phyloP scores from a whole-genome alignment of 1,139 yeast genomes.

The Sugiyamaella paludigena region DNA sequence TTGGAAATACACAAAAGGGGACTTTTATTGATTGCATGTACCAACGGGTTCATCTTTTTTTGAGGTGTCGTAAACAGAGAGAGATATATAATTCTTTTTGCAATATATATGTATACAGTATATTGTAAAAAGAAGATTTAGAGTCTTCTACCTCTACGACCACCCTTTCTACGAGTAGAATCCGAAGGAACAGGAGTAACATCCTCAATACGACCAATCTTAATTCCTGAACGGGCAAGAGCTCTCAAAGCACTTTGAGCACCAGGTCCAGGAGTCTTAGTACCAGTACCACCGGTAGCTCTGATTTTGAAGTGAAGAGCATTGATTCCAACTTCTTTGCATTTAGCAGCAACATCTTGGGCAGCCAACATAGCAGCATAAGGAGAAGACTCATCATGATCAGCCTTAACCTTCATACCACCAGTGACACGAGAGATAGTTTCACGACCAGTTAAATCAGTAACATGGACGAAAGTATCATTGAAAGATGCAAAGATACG shows the following conservation, averaged over 20 bases:
- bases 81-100: background rate
- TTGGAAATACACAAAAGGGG: background rate
- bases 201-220: constrained; percentile 99
- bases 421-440: constrained; percentile 99
- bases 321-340: constrained; percentile 99
- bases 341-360: constrained; percentile 97
- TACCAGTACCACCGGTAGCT: constrained; percentile 99
- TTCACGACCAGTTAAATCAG: constrained; percentile 99
- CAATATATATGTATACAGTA: background rate
- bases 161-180: constrained; percentile 99
- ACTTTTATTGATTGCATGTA: no score
- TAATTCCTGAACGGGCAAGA: constrained; percentile 99
- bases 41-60: background rate
- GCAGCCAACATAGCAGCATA: constrained; percentile 99
- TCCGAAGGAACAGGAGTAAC: constrained; percentile 99
- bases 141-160: constrained; percentile 99
- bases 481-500: constrained; percentile 99
- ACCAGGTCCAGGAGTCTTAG: constrained; percentile 99
- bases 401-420: constrained; percentile 99
- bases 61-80: background rate
- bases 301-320: constrained; percentile 99
- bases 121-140: constrained; percentile 33
- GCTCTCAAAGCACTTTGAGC: constrained; percentile 99
- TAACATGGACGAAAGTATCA: constrained; percentile 99
- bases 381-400: constrained; percentile 99